phyloP scores from a whole-genome alignment of 768 basidiomycete species.

The Leccinum incarnatum region DNA sequence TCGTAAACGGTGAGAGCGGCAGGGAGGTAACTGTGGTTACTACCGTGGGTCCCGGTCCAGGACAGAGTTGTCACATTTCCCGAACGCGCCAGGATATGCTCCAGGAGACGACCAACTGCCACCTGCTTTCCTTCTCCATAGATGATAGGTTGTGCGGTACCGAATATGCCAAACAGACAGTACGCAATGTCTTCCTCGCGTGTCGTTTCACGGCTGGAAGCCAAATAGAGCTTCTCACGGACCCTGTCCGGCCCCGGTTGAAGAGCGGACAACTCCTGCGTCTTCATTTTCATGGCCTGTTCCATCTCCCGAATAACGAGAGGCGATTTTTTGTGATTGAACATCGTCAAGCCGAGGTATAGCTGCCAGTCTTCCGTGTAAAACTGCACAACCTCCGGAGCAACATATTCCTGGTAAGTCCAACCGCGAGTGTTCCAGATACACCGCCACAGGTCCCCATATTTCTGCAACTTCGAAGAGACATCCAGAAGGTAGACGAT shows the following conservation, averaged over 20 bases:
- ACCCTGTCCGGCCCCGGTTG: background rate
- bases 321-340: background rate
- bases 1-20: background rate
- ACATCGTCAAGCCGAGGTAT: background rate
- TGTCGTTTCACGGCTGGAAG: background rate
- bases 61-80: background rate
- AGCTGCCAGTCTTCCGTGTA: background rate
- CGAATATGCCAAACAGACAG: background rate
- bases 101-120: background rate
- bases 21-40: background rate
- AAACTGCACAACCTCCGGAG: background rate
- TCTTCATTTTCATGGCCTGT: background rate
- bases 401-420: background rate
- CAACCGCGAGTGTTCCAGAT: background rate
- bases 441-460: background rate
- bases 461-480: background rate
- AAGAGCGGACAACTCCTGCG: background rate
- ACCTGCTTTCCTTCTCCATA: background rate
- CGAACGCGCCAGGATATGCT: background rate
- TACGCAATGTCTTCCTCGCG: background rate
- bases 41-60: background rate
- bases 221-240: background rate
- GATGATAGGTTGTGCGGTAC: background rate
- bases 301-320: background rate
- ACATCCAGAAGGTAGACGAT: background rate